These are phyloP conservation scores for Xylariaceae sp. DNA, from an alignment of 2,329 filamentous ascomycete species.

Conservation along the genomic window DNA sequence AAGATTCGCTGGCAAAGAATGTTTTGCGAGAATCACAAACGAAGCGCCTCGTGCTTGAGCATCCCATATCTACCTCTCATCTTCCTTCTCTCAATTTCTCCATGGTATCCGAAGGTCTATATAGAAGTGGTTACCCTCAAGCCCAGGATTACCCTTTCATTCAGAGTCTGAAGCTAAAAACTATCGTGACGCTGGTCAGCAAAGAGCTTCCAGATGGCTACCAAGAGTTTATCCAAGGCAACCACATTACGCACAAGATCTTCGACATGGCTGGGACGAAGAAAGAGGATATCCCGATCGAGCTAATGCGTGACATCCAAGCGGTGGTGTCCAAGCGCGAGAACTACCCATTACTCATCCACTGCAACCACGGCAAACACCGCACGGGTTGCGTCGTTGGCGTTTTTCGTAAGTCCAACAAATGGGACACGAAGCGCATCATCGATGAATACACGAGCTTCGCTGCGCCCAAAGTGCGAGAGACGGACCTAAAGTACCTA, in stretches of 20 bases:
- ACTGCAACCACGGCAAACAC: slow-evolving; percentile 95
- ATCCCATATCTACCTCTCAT: not conserved
- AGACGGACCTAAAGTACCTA: slow-evolving; percentile 67
- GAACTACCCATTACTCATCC: slow-evolving; percentile 83
- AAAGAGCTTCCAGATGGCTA: slow-evolving; percentile 64
- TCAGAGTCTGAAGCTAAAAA: slow-evolving; percentile 72
- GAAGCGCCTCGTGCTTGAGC: slow-evolving; percentile 5
- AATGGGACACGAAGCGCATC: slow-evolving; percentile 68
- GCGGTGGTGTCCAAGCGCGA: slow-evolving; percentile 71
- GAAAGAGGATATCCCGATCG: slow-evolving; percentile 71
- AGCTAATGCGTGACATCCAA: slow-evolving; percentile 74
- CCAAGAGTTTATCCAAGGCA: slow-evolving; percentile 66
- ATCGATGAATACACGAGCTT: slow-evolving; percentile 77
- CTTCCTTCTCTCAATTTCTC: slow-evolving; percentile 74
- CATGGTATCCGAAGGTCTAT: slow-evolving; percentile 74
- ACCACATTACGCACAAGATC: slow-evolving; percentile 74
- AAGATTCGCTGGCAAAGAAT: slow-evolving; percentile 3
- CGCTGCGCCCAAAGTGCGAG: slow-evolving; percentile 65
- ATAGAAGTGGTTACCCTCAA: slow-evolving; percentile 81
- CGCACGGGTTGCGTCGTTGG: slow-evolving; percentile 90
- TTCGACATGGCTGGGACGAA: slow-evolving; percentile 90
- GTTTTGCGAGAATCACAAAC: slow-evolving; percentile 8
- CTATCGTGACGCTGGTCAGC: slow-evolving; percentile 74
- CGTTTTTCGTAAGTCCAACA: slow-evolving; percentile 74
- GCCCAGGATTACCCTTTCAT: slow-evolving; percentile 75